These are phyloP conservation scores for Yamadazyma taylorii DNA, from an alignment of 1,139 yeast genomes.

Conservation along the genomic window DNA sequence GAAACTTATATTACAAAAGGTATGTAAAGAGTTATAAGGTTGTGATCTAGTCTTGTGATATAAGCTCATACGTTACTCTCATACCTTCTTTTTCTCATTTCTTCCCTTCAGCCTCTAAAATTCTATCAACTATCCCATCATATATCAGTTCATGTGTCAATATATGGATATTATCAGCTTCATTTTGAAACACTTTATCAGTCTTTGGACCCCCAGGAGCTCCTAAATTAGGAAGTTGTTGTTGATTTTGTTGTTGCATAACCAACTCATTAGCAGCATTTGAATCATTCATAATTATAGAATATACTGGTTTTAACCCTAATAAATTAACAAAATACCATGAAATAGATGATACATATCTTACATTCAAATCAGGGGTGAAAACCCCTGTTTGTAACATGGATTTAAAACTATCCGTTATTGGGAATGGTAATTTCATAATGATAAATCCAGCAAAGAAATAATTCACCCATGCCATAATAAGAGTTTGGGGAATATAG, in stretches of 20 bases:
- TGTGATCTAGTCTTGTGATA: no score
- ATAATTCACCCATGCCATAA: slow-evolving; percentile 96
- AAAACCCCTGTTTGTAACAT: slow-evolving; percentile 89
- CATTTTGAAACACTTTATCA: slow-evolving; percentile 61
- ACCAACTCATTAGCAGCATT: slow-evolving; percentile 50
- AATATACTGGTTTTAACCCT: slow-evolving; percentile 81
- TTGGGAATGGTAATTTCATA: slow-evolving; percentile 59
- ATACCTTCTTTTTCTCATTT: no score
- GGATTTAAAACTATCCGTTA: slow-evolving; percentile 84
- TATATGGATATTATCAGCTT: slow-evolving; percentile 77
- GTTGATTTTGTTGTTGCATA: slow-evolving; percentile 48
- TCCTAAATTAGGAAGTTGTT: slow-evolving; percentile 43
- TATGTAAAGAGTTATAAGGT: no score
- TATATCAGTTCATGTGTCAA: slow-evolving; percentile 54
- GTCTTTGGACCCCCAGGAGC: slow-evolving; percentile 62
- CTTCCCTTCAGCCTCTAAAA: slow-evolving; percentile 37
- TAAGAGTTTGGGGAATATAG: slow-evolving; percentile 86
- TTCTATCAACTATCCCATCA: slow-evolving; percentile 65
- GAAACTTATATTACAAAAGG: no score
- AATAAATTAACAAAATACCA: slow-evolving; percentile 93
- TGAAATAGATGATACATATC: slow-evolving; percentile 96
- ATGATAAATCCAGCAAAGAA: slow-evolving; percentile 91
- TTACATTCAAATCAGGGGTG: slow-evolving; percentile 81
- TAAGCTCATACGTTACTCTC: no score
- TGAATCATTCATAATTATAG: slow-evolving; percentile 62